Evolutionary conservation across 2,329 filamentous ascomycete species (phyloP).

Genomic region (Penicillium corylophilum): DNA sequence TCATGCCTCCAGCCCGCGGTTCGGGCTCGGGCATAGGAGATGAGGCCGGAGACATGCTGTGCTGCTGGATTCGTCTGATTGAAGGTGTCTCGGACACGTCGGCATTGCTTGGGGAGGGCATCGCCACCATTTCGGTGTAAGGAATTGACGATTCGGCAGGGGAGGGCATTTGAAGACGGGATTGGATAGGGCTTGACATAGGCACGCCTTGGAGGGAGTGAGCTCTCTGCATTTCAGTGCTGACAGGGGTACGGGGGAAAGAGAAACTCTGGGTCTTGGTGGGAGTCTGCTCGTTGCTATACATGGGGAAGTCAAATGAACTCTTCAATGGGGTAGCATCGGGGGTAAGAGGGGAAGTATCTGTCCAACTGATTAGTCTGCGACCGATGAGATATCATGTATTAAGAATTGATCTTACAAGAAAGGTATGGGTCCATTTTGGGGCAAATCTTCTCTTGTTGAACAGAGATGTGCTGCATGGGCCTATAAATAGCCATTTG

Average conservation of each 20-base stretch:
- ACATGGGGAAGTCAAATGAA: slow-evolving; percentile 38
- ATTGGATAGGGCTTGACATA: slow-evolving; percentile 31
- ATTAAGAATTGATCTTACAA: slow-evolving; percentile 15
- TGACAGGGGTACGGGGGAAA: slow-evolving; percentile 33
- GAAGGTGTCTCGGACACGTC: slow-evolving; percentile 31
- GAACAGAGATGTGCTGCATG: slow-evolving; percentile 39
- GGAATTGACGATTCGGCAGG: slow-evolving; percentile 51
- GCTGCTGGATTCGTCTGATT: slow-evolving; percentile 21
- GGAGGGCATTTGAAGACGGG: slow-evolving; percentile 49
- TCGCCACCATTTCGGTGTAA: slow-evolving; percentile 54
- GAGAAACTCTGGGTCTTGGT: slow-evolving; percentile 38
- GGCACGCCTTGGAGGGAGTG: slow-evolving; percentile 48
- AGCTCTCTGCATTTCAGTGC: slow-evolving; percentile 46
- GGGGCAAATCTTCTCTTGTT: slow-evolving; percentile 37
- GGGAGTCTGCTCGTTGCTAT: slow-evolving; percentile 42
- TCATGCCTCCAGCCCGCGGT: slow-evolving; percentile 45
- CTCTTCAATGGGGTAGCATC: slow-evolving; percentile 59
- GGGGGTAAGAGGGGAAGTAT: slow-evolving; percentile 60
- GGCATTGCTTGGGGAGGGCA: slow-evolving; percentile 30
- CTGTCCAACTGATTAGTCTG: slow-evolving; percentile 4
- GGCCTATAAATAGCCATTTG: slow-evolving; percentile 23
- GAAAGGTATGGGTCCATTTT: slow-evolving; percentile 56
- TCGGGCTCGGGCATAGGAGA: slow-evolving; percentile 38
- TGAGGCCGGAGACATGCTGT: slow-evolving; percentile 20
- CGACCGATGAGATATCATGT: not conserved